These are phyloP conservation scores for Didymosphaeria variabile DNA, from an alignment of 2,329 filamentous ascomycete species.

Conservation along the genomic window DNA sequence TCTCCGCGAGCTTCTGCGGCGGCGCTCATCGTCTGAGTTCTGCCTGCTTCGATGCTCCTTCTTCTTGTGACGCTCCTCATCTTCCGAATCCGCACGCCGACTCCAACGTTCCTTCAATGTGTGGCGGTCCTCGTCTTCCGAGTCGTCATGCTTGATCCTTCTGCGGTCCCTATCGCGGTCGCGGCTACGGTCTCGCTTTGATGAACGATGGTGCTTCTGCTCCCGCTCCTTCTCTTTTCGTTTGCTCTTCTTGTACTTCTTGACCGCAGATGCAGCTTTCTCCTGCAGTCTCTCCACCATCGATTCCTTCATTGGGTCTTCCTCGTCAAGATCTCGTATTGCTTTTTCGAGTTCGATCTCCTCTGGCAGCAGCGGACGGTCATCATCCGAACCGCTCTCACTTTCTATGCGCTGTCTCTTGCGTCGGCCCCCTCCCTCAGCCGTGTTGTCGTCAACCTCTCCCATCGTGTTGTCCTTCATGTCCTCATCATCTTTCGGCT, in stretches of 20 bases:
- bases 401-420: slow-evolving; percentile 58
- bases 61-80: slow-evolving; percentile 19
- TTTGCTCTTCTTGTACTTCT: slow-evolving; percentile 60
- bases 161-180: slow-evolving; percentile 27
- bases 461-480: slow-evolving; percentile 70
- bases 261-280: slow-evolving; percentile 77
- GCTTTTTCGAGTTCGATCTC: slow-evolving; percentile 81
- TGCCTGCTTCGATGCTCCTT: slow-evolving; percentile 18
- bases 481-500: slow-evolving; percentile 79
- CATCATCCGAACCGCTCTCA: slow-evolving; percentile 51
- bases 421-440: slow-evolving; percentile 57
- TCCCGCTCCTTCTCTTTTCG: slow-evolving; percentile 58
- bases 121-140: slow-evolving; percentile 20
- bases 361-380: slow-evolving; percentile 76
- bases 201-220: slow-evolving; percentile 39
- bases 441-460: slow-evolving; percentile 48
- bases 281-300: slow-evolving; percentile 91
- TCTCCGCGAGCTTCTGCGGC: slow-evolving; percentile 19
- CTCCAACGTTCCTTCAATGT: slow-evolving; percentile 17
- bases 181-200: slow-evolving; percentile 29
- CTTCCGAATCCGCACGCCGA: slow-evolving; percentile 23
- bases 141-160: slow-evolving; percentile 29
- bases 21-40: slow-evolving; percentile 22
- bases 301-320: slow-evolving; percentile 96
- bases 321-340: slow-evolving; percentile 84